Evolutionary conservation across 1,284 basidiomycete species (phyloP).

Genomic region (Naganishia albida): DNA sequence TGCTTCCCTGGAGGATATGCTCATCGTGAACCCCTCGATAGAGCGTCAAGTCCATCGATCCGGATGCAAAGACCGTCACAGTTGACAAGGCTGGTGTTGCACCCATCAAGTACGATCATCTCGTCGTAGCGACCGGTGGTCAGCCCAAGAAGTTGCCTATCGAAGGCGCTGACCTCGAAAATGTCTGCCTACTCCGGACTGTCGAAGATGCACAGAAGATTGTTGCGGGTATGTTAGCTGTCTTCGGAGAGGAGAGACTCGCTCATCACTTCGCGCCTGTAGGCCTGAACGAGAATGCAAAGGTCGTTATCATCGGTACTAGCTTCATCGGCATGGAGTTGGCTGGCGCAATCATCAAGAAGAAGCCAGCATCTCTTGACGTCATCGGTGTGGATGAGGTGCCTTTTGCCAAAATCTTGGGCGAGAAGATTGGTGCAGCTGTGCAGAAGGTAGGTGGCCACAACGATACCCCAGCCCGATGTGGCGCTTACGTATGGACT

Average conservation of each 20-base stretch:
- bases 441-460: conserved; percentile 66
- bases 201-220: conserved; percentile 75
- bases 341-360: conserved; percentile 71
- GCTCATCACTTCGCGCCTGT: neutral
- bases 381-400: conserved; percentile 82
- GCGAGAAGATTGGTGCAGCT: conserved; percentile 75
- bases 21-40: conserved; percentile 38
- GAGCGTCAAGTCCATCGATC: conserved; percentile 69
- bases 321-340: conserved; percentile 95
- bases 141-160: conserved; percentile 68
- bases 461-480: no score
- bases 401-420: conserved; percentile 80
- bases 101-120: conserved; percentile 66
- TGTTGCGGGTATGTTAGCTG: conserved; percentile 61
- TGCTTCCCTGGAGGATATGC: neutral
- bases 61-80: conserved; percentile 63
- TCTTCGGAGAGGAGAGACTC: conserved; percentile 8
- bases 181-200: conserved; percentile 74
- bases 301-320: conserved; percentile 80
- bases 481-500: conserved; percentile 10
- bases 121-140: conserved; percentile 72
- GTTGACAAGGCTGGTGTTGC: conserved; percentile 61
- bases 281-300: conserved; percentile 63
- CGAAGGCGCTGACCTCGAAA: conserved; percentile 71
- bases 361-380: conserved; percentile 65